phyloP scores from a whole-genome alignment of 2,329 filamentous ascomycete genomes.

The Arthrobotrys sinensis region DNA sequence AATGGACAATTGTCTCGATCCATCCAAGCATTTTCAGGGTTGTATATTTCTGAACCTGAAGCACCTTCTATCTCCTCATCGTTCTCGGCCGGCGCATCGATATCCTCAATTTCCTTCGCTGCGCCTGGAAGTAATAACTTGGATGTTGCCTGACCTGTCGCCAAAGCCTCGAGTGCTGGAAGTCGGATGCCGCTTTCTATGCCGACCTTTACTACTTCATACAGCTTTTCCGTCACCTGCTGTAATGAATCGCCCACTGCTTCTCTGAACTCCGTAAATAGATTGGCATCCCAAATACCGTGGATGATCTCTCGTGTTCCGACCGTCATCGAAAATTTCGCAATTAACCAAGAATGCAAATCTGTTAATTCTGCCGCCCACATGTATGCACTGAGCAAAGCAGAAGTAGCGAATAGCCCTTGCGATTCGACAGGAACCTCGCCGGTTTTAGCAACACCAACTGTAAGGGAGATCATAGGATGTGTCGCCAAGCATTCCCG shows the following conservation, averaged over 20 bases:
- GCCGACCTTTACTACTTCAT: neutral
- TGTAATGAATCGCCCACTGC: constrained; percentile 31
- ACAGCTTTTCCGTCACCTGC: constrained; percentile 6
- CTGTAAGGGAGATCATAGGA: neutral
- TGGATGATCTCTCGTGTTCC: constrained; percentile 47
- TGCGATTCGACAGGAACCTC: constrained; percentile 5
- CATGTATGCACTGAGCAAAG: constrained; percentile 45
- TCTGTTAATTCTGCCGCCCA: constrained; percentile 41
- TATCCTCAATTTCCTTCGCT: neutral
- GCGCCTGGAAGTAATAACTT: constrained; percentile 3
- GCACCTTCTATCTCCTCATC: neutral
- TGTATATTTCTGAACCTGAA: constrained; percentile 28
- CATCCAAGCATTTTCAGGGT: constrained; percentile 22
- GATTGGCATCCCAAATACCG: constrained; percentile 6
- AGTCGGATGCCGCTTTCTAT: constrained; percentile 1
- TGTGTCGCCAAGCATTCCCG: constrained; percentile 17
- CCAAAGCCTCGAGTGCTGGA: constrained; percentile 51
- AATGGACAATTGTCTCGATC: constrained; percentile 32
- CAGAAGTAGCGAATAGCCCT: constrained; percentile 41
- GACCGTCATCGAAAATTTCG: constrained; percentile 43
- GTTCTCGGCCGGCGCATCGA: constrained; percentile 6
- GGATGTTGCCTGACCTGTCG: constrained; percentile 61
- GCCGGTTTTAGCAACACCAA: neutral
- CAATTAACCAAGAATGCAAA: constrained; percentile 38
- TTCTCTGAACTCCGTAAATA: constrained; percentile 43